phyloP scores from a whole-genome alignment of 257 asterid genomes.

The Verbena officinalis region DNA sequence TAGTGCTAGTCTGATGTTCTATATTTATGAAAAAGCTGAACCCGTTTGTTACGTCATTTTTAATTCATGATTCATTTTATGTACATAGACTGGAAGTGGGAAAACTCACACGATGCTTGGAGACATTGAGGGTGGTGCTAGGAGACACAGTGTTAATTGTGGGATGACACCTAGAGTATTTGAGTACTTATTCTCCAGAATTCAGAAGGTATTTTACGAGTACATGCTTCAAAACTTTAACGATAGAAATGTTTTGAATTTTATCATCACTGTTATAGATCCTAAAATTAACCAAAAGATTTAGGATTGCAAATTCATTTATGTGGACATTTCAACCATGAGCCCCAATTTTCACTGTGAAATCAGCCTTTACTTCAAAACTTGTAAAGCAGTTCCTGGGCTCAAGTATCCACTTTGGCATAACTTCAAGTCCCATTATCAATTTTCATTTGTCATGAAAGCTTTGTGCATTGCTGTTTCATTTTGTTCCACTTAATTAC shows the following conservation, averaged over 20 bases:
- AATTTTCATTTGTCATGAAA: neutral
- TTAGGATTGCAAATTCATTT: neutral
- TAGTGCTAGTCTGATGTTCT: constrained; percentile 17
- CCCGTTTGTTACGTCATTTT: neutral
- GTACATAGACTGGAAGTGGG: constrained; percentile 91
- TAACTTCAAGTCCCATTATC: neutral
- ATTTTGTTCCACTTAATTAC: neutral
- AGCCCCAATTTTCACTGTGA: neutral
- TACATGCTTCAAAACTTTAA: constrained; percentile 12
- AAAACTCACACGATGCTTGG: constrained; percentile 99
- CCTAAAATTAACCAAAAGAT: neutral
- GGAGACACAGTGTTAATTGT: constrained; percentile 91
- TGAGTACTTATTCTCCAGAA: constrained; percentile 91
- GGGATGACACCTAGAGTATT: constrained; percentile 98
- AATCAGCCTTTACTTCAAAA: neutral
- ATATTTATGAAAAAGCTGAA: neutral
- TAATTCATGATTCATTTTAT: constrained; percentile 2
- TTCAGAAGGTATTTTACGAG: constrained; percentile 69
- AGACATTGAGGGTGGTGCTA: constrained; percentile 92
- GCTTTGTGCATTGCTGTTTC: constrained; percentile 19
- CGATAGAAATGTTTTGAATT: neutral
- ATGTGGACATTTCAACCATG: neutral
- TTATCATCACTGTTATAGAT: neutral
- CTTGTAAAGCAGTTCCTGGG: neutral
- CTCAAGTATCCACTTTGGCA: neutral